Evolutionary conservation across 1,284 basidiomycete species (phyloP), one percentile per base, ranked within the genome.

Genomic region (Malassezia slooffiae): DNA sequence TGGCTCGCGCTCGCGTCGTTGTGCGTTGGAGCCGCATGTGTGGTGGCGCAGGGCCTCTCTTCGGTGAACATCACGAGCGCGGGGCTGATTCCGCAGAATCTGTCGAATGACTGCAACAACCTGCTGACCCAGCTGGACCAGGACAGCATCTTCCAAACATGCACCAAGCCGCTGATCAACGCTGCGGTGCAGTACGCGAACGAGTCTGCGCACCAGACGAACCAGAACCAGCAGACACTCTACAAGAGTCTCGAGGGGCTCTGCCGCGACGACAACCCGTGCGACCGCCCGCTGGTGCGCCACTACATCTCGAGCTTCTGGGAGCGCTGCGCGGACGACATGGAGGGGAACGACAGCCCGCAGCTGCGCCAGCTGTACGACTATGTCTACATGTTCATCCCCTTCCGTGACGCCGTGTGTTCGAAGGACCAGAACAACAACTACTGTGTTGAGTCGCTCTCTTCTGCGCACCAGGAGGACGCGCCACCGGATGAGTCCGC

Each of bases 371-470:
- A 47, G 34, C 34, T 47, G 36, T 47, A 47, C 26, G 36, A 47
- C 15, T 47, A 47, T 31, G 12, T 47, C 23, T 47, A 47, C 41
- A 42, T 47, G 5, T 47, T 47, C 19, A 42, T 35, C 27, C 45
- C 45, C 13, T 47, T 47, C 40, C 45, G 35, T 26, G 45, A 47
- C 16, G 45, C 45, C 5, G 27, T 47, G 16, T 47, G 45, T 40
- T 29, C 45, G 3, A 26, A 34, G 40, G 34, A 42, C 36, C 8
- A 36, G 8, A 13, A 27, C 2, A 27, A 27, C 34, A 15, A 30
- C 11, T 47, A 42, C 23, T 47, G 45, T 30, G 23, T 47, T 8
- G 5, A 35, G 11, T n/a, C 29, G 6, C 29, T 47, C 17, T 28
- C 26, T 24, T 34, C 20, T 27, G 31, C 13, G 24, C n/a, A n/a